These are phyloP conservation scores for Apiospora malaysiana DNA, from an alignment of 2,329 filamentous ascomycete species.

Conservation along the genomic window DNA sequence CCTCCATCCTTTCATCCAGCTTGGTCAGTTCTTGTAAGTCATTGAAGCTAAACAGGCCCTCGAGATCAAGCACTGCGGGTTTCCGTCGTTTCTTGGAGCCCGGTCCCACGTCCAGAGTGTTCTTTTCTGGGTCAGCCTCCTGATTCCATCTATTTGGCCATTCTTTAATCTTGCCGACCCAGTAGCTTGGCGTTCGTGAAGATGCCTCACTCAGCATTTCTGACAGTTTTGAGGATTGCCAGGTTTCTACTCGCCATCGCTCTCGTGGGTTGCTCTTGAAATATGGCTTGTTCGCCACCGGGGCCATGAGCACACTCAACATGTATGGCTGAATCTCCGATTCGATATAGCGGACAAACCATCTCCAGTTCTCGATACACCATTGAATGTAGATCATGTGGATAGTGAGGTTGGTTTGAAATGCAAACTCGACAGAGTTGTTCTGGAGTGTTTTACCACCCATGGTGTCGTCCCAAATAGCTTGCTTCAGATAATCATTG, in stretches of 20 bases:
- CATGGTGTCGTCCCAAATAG: too few species aligned
- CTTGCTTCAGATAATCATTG: too few species aligned
- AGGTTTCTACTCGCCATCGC: not conserved
- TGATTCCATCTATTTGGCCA: too few species aligned
- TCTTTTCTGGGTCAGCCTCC: too few species aligned
- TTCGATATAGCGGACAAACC: not conserved
- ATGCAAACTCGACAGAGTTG: not conserved
- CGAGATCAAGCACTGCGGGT: not conserved
- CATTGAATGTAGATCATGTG: not conserved
- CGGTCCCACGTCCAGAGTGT: too few species aligned
- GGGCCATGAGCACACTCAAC: not conserved
- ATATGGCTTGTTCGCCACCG: not conserved
- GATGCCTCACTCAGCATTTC: too few species aligned
- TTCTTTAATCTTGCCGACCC: too few species aligned
- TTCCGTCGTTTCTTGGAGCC: too few species aligned
- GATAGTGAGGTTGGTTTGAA: not conserved
- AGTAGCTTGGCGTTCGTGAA: too few species aligned
- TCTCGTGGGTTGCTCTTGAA: not conserved
- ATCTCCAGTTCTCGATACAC: not conserved
- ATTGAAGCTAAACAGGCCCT: not conserved
- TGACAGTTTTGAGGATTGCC: too few species aligned
- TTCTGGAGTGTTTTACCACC: too few species aligned
- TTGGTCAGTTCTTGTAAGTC: not conserved
- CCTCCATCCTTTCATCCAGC: not conserved
- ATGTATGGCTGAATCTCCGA: not conserved